phyloP scores from a whole-genome alignment of 1,284 basidiomycete species.

The Cystobasidium sp. region DNA sequence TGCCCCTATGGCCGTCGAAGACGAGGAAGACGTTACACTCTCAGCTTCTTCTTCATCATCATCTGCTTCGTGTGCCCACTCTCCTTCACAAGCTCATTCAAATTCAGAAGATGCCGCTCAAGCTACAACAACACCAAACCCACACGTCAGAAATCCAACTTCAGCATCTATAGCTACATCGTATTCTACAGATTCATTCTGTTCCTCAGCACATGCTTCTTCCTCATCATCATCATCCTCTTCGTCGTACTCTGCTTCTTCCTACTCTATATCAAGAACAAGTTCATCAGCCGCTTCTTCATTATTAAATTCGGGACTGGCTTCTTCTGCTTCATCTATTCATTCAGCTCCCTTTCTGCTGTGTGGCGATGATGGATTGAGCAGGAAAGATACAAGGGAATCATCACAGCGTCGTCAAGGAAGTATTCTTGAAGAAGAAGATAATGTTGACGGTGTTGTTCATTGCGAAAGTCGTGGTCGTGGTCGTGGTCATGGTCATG shows the following conservation, averaged over 20 bases:
- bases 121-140: conserved; percentile 52
- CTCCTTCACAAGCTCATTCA: neutral
- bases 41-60: neutral
- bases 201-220: conserved; percentile 7
- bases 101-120: neutral
- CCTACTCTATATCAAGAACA: neutral
- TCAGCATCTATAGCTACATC: conserved; percentile 30
- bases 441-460: too few species aligned
- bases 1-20: too few species aligned
- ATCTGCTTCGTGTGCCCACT: neutral
- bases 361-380: too few species aligned
- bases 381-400: too few species aligned
- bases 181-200: conserved; percentile 38
- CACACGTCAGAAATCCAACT: conserved; percentile 49
- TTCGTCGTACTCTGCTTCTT: conserved; percentile 18
- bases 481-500: too few species aligned
- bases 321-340: conserved; percentile 30
- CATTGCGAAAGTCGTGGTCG: too few species aligned
- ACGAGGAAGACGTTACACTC: neutral
- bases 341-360: neutral
- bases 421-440: too few species aligned
- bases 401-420: too few species aligned
- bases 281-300: neutral
- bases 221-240: neutral
- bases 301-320: neutral